Evolutionary conservation across 257 asterid species (phyloP), one percentile per base, ranked within the genome.

Genomic region (Ligustrum vulgare): DNA sequence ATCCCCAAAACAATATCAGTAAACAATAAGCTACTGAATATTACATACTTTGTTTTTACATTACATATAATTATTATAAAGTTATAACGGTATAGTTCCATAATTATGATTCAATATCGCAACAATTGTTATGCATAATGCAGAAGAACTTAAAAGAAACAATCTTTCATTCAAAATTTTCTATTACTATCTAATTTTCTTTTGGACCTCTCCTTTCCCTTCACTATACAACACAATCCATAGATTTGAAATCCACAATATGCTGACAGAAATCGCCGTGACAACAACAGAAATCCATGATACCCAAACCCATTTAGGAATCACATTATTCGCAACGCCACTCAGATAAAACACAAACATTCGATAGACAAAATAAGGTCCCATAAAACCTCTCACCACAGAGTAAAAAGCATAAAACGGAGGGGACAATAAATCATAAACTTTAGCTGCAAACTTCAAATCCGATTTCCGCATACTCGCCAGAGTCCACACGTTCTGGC

Each of bases 401-500:
- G 98, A 78, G 77, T 94, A 94, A 35, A 91, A 49, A 20, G 80
- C 94, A 81, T 94, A 94, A 82, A 94, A 94, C 16, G 96, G 97
- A 71, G 93, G 97, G 23, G 97, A 94, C 89, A 94, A 41, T 7
- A 84, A 5, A 16, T 36, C 83, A 71, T 80, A 89, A 69, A 89
- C 78, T 72, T 81, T 85, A 3, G 90, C 97, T 2, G 99, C 98
- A 28, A 89, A 72, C 6, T 82, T 79, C 36, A 54, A 70, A 76
- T 94, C 99, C 23, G 83, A 72, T 68, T 86, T 83, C 78, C 98
- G 83, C 0, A 89, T 89, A n/a, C 82, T 76, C 1, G 99, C 91
- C 2, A 94, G 83, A 0, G 99, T 94, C 99, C 99, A 94, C 3
- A 87, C 81, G 34, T 94, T 92, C 91, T 94, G 99, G 75, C 92